These are phyloP conservation scores for Crepidotus sp. DNA, from an alignment of 1,284 basidiomycete genomes.

Conservation along the genomic window DNA sequence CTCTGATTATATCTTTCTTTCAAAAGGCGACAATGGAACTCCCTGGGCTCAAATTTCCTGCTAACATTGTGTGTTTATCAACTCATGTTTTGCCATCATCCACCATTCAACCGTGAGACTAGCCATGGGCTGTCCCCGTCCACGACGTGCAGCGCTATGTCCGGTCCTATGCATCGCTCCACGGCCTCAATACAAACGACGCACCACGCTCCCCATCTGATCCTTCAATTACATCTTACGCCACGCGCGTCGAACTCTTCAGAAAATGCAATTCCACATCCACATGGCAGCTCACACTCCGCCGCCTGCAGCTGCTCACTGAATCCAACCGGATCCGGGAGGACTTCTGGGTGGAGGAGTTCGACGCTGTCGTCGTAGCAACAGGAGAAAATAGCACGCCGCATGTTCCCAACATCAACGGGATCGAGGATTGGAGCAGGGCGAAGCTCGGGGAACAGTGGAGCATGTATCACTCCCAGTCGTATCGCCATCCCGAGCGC, in stretches of 20 bases:
- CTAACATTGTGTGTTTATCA: neutral
- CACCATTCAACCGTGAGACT: neutral
- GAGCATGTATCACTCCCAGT: slow-evolving; percentile 18
- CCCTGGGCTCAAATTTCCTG: slow-evolving; percentile 17
- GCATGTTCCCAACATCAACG: slow-evolving; percentile 19
- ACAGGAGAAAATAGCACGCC: slow-evolving; percentile 10
- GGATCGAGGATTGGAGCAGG: slow-evolving; percentile 18
- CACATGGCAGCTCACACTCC: slow-evolving; percentile 20
- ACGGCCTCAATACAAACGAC: slow-evolving; percentile 21
- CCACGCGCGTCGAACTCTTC: slow-evolving; percentile 22
- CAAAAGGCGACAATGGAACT: slow-evolving; percentile 16
- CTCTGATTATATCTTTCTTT: no score
- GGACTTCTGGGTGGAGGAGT: slow-evolving; percentile 20
- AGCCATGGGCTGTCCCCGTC: slow-evolving; percentile 17
- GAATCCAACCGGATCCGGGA: slow-evolving; percentile 17
- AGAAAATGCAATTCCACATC: slow-evolving; percentile 12
- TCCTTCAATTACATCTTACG: slow-evolving; percentile 18
- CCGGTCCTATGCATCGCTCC: slow-evolving; percentile 22
- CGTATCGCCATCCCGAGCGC: slow-evolving; percentile 17
- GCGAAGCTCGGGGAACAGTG: slow-evolving; percentile 5
- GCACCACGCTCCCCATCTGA: slow-evolving; percentile 2
- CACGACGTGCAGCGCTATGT: slow-evolving; percentile 19
- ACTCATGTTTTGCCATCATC: neutral
- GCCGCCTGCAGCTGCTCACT: slow-evolving; percentile 16
- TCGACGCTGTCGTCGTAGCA: slow-evolving; percentile 20